Percentiles rank a stretch among this genome's conserved stretches.
These are phyloP conservation scores for Carallia brachiata DNA, from an alignment of 345 rosid species.

Conservation along the genomic window DNA sequence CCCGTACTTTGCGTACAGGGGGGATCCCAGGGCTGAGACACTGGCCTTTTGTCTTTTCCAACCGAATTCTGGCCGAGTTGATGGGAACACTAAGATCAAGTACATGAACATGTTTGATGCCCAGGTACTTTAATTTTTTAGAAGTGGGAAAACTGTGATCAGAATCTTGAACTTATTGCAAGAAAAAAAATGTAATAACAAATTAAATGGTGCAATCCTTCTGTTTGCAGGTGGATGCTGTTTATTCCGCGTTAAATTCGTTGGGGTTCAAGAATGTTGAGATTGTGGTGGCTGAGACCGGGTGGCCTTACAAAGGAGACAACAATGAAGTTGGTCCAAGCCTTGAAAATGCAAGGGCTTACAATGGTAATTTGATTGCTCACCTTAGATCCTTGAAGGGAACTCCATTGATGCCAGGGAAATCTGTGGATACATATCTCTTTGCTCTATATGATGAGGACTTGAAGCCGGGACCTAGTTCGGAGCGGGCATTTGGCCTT, in stretches of 20 bases:
- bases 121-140: slow-evolving; percentile 42
- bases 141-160: too few species aligned
- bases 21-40: slow-evolving; percentile 76
- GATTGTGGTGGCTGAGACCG: slow-evolving; percentile 90
- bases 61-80: slow-evolving; percentile 68
- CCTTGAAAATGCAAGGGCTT: slow-evolving; percentile 80
- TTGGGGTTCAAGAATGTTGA: slow-evolving; percentile 75
- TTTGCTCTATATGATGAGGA: slow-evolving; percentile 87
- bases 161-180: too few species aligned
- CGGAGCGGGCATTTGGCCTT: slow-evolving; percentile 73
- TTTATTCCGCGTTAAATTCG: slow-evolving; percentile 58
- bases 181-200: background rate
- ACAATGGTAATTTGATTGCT: slow-evolving; percentile 72
- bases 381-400: slow-evolving; percentile 77
- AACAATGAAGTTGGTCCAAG: slow-evolving; percentile 61
- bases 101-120: slow-evolving; percentile 99
- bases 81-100: slow-evolving; percentile 60
- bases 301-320: slow-evolving; percentile 97
- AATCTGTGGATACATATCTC: slow-evolving; percentile 74
- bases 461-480: slow-evolving; percentile 74
- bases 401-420: slow-evolving; percentile 93
- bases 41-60: slow-evolving; percentile 80
- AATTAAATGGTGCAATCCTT: background rate
- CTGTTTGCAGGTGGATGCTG: slow-evolving; percentile 68
- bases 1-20: slow-evolving; percentile 75